A percentile compares a stretch with the other conserved stretches of the same genome.
phyloP scores from a whole-genome alignment of 2,329 filamentous ascomycete genomes.

The Venturia pyrina region DNA sequence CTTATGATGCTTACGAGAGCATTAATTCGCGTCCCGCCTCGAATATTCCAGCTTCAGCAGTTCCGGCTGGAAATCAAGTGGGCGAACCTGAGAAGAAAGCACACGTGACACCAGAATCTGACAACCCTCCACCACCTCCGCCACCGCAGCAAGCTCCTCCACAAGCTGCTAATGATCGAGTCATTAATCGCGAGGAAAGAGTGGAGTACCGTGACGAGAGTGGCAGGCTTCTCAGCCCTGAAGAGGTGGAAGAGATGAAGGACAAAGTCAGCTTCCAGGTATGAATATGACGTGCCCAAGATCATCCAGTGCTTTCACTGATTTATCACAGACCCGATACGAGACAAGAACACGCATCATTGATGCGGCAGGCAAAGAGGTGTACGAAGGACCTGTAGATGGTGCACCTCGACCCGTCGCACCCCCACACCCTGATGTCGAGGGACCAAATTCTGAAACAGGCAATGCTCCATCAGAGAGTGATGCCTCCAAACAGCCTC shows the following conservation, averaged over 20 bases:
- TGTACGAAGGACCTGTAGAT: slow-evolving; percentile 39
- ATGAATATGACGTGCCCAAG: background rate
- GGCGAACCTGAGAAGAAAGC: slow-evolving; percentile 27
- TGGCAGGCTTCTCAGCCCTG: slow-evolving; percentile 75
- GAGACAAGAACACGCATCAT: slow-evolving; percentile 86
- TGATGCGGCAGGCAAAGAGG: slow-evolving; percentile 68
- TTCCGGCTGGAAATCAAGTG: slow-evolving; percentile 16
- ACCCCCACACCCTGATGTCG: slow-evolving; percentile 46
- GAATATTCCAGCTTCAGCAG: slow-evolving; percentile 11
- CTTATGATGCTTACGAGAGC: slow-evolving; percentile 12
- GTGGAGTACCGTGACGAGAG: slow-evolving; percentile 93
- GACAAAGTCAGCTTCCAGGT: slow-evolving; percentile 80
- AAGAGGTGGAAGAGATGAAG: slow-evolving; percentile 72
- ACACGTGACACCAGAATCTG: slow-evolving; percentile 14
- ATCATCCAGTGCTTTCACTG: background rate
- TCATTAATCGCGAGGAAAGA: slow-evolving; percentile 57
- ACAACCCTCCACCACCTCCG: slow-evolving; percentile 17
- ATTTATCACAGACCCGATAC: slow-evolving; percentile 59
- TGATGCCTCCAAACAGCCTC: slow-evolving; percentile 29
- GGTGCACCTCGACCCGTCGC: slow-evolving; percentile 25
- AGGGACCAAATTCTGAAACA: slow-evolving; percentile 50
- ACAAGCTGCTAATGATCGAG: slow-evolving; percentile 15
- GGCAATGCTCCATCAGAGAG: slow-evolving; percentile 19
- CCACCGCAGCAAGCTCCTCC: slow-evolving; percentile 20
- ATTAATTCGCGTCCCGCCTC: slow-evolving; percentile 2